Evolutionary conservation across 2,329 filamentous ascomycete species (phyloP).

Genomic region (Aspergillus puulaauensis): DNA sequence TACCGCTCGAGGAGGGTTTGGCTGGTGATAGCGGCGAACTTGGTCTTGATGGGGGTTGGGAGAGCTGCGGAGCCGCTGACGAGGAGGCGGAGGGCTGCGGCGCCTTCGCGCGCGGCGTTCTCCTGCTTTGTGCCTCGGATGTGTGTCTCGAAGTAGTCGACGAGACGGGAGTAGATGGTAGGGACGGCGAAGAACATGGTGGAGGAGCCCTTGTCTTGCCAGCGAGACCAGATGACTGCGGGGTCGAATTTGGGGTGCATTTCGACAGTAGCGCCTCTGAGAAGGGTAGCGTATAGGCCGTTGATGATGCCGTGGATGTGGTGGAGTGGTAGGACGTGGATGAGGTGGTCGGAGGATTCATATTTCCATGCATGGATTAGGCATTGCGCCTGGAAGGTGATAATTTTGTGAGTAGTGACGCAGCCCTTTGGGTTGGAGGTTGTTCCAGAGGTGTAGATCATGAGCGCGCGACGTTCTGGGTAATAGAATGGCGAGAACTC

Average conservation of each 20-base stretch:
- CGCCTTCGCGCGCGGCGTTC: slow-evolving; percentile 30
- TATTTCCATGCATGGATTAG: slow-evolving; percentile 35
- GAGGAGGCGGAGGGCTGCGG: slow-evolving; percentile 36
- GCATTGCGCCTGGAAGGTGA: slow-evolving; percentile 32
- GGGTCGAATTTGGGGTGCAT: slow-evolving; percentile 49
- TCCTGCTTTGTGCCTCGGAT: slow-evolving; percentile 38
- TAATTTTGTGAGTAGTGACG: slow-evolving; percentile 44
- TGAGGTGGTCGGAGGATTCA: slow-evolving; percentile 42
- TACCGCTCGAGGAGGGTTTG: slow-evolving; percentile 49
- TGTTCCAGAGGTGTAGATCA: slow-evolving; percentile 46
- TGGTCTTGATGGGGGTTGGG: slow-evolving; percentile 42
- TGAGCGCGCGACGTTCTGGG: slow-evolving; percentile 36
- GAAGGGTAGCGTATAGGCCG: slow-evolving; percentile 48
- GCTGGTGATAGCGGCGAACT: slow-evolving; percentile 41
- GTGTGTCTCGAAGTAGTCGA: slow-evolving; percentile 45
- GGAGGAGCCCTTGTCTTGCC: slow-evolving; percentile 40
- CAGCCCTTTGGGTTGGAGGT: slow-evolving; percentile 45
- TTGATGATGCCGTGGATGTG: slow-evolving; percentile 54
- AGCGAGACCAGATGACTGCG: slow-evolving; percentile 48
- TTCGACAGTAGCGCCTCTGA: slow-evolving; percentile 49
- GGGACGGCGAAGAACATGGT: slow-evolving; percentile 54
- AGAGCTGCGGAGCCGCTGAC: slow-evolving; percentile 46
- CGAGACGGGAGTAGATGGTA: slow-evolving; percentile 51
- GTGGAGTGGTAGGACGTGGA: slow-evolving; percentile 52
- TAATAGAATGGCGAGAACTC: slow-evolving; percentile 30